phyloP scores from a whole-genome alignment of 495 filamentous ascomycete genomes.

The Parmelia sp. region DNA sequence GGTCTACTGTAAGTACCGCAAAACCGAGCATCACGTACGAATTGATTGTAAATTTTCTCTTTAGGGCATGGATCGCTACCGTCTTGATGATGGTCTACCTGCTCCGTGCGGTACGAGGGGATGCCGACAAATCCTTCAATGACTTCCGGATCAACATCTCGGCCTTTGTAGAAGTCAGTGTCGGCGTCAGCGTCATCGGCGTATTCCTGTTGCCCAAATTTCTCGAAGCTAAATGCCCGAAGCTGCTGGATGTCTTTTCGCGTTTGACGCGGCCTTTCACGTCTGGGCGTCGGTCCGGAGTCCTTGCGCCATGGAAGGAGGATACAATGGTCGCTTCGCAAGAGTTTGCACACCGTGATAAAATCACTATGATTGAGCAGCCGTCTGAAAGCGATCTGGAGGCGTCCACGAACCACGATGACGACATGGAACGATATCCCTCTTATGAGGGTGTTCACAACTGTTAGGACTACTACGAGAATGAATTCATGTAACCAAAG shows the following conservation, averaged over 20 bases:
- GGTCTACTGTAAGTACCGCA: slow-evolving; percentile 1
- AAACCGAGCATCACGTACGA: too few relatives aligned
- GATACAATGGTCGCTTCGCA: not conserved
- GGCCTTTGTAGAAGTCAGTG: not conserved
- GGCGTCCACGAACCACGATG: not conserved
- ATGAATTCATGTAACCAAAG: too few relatives aligned
- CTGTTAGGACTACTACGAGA: too few relatives aligned
- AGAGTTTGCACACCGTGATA: not conserved
- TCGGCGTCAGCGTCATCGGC: not conserved
- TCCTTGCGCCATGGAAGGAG: not conserved
- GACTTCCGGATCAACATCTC: not conserved
- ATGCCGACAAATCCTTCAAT: not conserved
- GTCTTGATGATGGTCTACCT: not conserved
- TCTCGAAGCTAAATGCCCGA: not conserved
- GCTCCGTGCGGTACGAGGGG: not conserved
- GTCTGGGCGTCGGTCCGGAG: not conserved
- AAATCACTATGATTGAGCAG: not conserved
- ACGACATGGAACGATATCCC: not conserved
- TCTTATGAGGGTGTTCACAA: too few relatives aligned
- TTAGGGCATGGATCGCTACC: not conserved
- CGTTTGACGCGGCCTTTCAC: not conserved
- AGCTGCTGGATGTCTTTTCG: not conserved
- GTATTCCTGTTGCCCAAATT: not conserved
- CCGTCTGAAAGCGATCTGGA: not conserved
- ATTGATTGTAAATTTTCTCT: not conserved